phyloP scores from a whole-genome alignment of 306 rosid species.

The Cucumis cinereus region DNA sequence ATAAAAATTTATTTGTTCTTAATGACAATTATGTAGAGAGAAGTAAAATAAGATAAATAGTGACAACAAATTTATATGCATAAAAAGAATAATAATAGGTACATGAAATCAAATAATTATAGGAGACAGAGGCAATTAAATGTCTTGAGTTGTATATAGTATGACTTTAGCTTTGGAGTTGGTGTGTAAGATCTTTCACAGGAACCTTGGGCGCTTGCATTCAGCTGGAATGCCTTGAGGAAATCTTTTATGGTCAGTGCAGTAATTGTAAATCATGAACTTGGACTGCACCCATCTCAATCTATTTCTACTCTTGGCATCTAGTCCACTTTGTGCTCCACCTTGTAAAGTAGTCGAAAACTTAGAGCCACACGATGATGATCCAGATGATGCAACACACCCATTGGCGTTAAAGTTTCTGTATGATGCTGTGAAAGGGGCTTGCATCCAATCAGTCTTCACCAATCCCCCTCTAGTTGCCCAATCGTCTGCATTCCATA shows the following conservation, averaged over 20 bases:
- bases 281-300: conserved; percentile 38
- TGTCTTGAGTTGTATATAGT: not conserved
- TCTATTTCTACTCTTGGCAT: conserved; percentile 22
- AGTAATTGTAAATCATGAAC: conserved; percentile 39
- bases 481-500: conserved; percentile 45
- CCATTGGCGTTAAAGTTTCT: conserved; percentile 26
- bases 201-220: conserved; percentile 20
- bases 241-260: conserved; percentile 28
- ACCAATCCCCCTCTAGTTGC: conserved; percentile 34
- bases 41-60: not conserved
- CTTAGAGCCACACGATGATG: conserved; percentile 4
- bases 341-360: not conserved
- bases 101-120: not conserved
- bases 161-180: not conserved
- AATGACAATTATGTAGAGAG: not conserved
- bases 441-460: conserved; percentile 40
- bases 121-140: not conserved
- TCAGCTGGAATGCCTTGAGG: conserved; percentile 33
- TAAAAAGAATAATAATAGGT: not conserved
- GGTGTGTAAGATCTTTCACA: not conserved
- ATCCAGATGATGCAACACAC: conserved; percentile 12
- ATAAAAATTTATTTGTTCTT: not conserved
- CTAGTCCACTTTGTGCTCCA: conserved; percentile 19
- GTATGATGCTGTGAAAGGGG: conserved; percentile 37
- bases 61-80: not conserved